Base-by-base conservation (phyloP, 768 basidiomycete genomes). In the Tubosaeta brunneosetosa region DNA sequence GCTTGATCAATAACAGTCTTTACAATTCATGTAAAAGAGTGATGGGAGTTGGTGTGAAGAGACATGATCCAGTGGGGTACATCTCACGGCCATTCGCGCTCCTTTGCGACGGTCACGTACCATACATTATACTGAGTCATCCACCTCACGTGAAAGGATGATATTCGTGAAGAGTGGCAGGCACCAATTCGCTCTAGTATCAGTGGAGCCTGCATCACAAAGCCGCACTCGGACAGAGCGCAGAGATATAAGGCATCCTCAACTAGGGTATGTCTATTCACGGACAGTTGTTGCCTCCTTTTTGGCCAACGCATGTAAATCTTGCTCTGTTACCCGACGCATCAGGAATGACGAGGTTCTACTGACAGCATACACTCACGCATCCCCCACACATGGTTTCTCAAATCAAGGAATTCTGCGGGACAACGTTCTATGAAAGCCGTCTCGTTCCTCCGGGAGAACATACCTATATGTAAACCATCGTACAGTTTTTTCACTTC, bases 401-500 rank as follows among this genome's bases (percentile, higher is more conserved):
- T 79, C 54, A 92, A 65, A 61, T 91, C 89, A 55, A 92, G 75
- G 64, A 90, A 85, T 74, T 92, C 90, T 90, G 62, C 3, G 2
- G 17, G 14, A 37, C 14, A 1, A 17, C 36, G 25, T 22, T 26
- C 29, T 26, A 55, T 52, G 29, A 27, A 14, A 40, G 17, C 52
- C 14, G 48, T 38, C 17, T 7, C 19, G 44, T 10, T 34, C 10
- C 8, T 25, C 17, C 11, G 13, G 14, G 6, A 19, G 75, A 7
- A 47, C 81, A 62, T 53, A 85, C 88, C 88, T 60, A 91, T 78
- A 60, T 91, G 87, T 41, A 92, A 74, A 2, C 88, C 87, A 58
- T 91, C 88, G 52, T 91, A 90, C 16, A 92, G 67, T 66, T 91
- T 92, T 81, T 94, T 94, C 56, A 85, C 78, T 67, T 97, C 94